Percentiles rank a stretch among this genome's conserved stretches.
Evolutionary conservation across 2,329 filamentous ascomycete species (phyloP).

Genomic region (Hymenoscyphus scutula): DNA sequence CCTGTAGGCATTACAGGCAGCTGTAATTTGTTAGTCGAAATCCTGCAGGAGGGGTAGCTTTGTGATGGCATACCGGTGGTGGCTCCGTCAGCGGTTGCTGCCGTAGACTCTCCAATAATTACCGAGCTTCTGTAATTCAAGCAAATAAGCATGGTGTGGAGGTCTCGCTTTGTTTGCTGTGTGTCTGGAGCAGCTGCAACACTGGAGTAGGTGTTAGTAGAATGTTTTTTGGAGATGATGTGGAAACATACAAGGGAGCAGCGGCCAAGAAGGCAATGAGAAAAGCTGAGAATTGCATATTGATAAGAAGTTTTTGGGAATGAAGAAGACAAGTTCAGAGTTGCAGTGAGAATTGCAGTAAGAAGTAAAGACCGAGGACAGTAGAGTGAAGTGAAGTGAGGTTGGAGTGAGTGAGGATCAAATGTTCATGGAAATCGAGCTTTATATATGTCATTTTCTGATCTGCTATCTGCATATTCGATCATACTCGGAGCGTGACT

Average conservation of each 20-base stretch:
- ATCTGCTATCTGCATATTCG: too few species aligned
- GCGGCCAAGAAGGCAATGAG: conserved; percentile 10
- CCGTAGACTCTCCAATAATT: not conserved
- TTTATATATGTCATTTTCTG: too few species aligned
- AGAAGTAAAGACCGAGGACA: too few species aligned
- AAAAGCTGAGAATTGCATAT: conserved; percentile 17
- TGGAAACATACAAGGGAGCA: conserved; percentile 9
- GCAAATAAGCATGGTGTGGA: not conserved
- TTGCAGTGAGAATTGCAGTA: too few species aligned
- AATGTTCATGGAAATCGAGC: too few species aligned
- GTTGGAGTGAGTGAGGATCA: too few species aligned
- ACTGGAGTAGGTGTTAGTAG: conserved; percentile 3
- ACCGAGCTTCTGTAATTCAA: not conserved
- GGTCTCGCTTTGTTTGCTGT: conserved; percentile 16
- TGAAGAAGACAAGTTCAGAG: not conserved
- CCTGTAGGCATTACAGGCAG: conserved; percentile 18
- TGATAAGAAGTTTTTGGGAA: not conserved
- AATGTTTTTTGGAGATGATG: not conserved
- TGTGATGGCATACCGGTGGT: not conserved
- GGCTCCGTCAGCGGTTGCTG: not conserved
- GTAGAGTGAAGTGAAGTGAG: too few species aligned
- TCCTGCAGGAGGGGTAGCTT: not conserved
- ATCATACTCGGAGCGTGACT: not conserved
- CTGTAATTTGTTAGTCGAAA: not conserved
- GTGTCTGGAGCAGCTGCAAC: conserved; percentile 28